These are phyloP conservation scores for Phyllosticta citribraziliensis DNA, from an alignment of 2,329 filamentous ascomycete species.

Conservation along the genomic window DNA sequence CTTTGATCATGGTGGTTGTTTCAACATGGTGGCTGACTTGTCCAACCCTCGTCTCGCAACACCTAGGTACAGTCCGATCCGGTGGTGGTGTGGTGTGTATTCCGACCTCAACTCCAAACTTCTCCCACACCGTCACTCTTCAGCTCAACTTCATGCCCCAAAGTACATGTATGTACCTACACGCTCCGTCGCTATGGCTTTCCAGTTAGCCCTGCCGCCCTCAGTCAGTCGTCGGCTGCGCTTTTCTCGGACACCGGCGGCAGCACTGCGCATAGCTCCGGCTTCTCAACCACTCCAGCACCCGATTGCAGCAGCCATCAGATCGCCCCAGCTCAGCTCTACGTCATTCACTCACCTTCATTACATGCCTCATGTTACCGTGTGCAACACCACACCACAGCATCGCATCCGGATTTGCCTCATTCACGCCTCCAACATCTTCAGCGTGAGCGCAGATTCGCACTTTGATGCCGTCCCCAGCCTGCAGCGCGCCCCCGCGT, in stretches of 20 bases:
- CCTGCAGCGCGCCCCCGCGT: background rate
- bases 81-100: too few relatives aligned
- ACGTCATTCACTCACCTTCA: background rate
- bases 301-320: too few relatives aligned
- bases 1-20: too few relatives aligned
- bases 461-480: background rate
- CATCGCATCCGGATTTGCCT: background rate
- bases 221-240: background rate
- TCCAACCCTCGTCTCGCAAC: too few relatives aligned
- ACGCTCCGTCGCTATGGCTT: background rate
- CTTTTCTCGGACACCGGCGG: background rate
- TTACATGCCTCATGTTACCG: too few relatives aligned
- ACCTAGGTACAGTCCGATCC: too few relatives aligned
- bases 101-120: too few relatives aligned
- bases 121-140: too few relatives aligned
- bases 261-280: background rate
- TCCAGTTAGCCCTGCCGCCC: background rate
- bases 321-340: background rate
- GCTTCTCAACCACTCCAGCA: background rate
- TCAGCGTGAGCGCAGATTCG: background rate
- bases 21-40: too few relatives aligned
- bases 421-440: background rate
- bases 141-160: too few relatives aligned
- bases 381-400: background rate
- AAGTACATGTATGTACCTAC: too few relatives aligned